Evolutionary conservation across 106 monocot genomes (phyloP), one percentile per base, ranked within the genome.

Genomic region (Amphibolis antarctica): DNA sequence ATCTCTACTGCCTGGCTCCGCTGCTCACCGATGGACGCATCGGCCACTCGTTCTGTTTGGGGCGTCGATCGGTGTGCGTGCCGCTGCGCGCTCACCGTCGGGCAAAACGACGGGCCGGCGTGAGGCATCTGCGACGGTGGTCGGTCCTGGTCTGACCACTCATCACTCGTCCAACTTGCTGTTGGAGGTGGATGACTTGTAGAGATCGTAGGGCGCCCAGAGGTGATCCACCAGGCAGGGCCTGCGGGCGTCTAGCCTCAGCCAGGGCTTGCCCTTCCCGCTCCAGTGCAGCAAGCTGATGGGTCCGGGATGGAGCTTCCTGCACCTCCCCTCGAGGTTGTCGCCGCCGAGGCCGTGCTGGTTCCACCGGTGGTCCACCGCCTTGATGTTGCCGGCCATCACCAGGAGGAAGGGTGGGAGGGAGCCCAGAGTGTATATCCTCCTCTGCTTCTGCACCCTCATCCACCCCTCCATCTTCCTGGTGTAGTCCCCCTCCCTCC

Each of bases 201-300:
- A 69, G 21, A 69, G 60, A 36, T 69, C 69, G 28, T 69, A 69
- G 22, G 69, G 69, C 4, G 69, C 59, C 69, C 69, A 69, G 29
- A 69, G 69, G 28, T 59, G 60, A 44, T 69, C 69, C 6, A 69
- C 69, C 3, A 29, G n/a, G 44, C 68, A 68, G 1, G 69, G 59
- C 49, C 49, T 69, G 48, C 69, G 59, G 26, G 59, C 46, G 30
- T 69, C 69, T 3, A 69, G 22, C 60, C 69, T 46, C 46, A 69
- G 47, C 69, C 69, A 69, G 3, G 69, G 69, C 69, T 69, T 69
- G 59, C 69, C 69, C 28, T 69, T 69, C 59, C 69, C 69, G n/a
- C 69, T 69, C 69, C 69, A 69, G 13, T 69, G 69, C 12, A 69
- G 46, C 21, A 69, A 60, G 46, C 60, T 69, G 29, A 69, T 36